These are phyloP conservation scores for Paramecium primaurelia DNA, from an alignment of 73 alveolate species.

Conservation along the genomic window DNA sequence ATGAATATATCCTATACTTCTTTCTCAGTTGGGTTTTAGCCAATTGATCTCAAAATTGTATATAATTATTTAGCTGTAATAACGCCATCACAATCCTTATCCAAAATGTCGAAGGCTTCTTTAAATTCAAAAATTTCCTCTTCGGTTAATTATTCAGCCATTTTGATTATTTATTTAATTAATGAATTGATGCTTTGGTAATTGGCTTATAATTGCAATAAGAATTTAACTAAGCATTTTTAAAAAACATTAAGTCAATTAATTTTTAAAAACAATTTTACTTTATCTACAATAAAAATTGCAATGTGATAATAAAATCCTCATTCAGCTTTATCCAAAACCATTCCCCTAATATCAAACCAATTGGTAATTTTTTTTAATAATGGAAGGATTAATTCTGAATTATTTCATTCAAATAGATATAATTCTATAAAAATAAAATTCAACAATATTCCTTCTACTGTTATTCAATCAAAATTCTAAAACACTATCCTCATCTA, in stretches of 20 bases:
- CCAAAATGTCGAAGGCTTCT: slow-evolving; percentile 91
- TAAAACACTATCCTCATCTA: too few species aligned
- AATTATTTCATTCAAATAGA: too few species aligned
- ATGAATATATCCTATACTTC: slow-evolving; percentile 3
- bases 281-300: too few species aligned
- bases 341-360: too few species aligned
- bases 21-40: slow-evolving; percentile 47
- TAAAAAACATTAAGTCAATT: neutral
- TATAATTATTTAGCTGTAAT: slow-evolving; percentile 79
- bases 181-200: neutral
- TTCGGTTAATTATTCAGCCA: slow-evolving; percentile 64
- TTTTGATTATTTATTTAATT: neutral
- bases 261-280: neutral
- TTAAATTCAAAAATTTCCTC: slow-evolving; percentile 86
- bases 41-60: slow-evolving; percentile 74
- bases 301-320: neutral
- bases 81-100: slow-evolving; percentile 85
- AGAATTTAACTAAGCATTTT: neutral
- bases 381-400: too few species aligned
- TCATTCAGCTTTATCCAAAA: too few species aligned
- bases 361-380: too few species aligned
- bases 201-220: neutral
- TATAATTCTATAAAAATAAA: too few species aligned
- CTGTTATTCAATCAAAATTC: too few species aligned
- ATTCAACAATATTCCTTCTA: too few species aligned